Conservation (phyloP, 2,329 filamentous ascomycete species). For the Fusarium devonianum region DNA sequence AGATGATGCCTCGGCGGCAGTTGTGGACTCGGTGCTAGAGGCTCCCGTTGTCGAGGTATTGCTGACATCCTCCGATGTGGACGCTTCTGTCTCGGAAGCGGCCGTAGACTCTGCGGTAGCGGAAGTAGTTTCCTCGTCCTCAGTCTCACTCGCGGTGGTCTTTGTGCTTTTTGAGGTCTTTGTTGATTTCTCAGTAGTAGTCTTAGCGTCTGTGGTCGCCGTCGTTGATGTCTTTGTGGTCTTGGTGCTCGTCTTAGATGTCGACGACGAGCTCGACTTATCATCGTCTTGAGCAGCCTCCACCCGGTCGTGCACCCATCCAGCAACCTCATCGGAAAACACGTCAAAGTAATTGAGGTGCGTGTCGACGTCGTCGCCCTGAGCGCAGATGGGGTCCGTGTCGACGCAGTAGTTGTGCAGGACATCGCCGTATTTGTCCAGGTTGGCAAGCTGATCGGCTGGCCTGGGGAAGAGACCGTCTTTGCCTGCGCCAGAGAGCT, state of each 20-base stretch:
- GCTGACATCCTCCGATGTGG: too few relatives aligned
- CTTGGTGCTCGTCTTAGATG: not conserved
- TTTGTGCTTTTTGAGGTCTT: constrained; percentile 2
- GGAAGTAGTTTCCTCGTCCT: not conserved
- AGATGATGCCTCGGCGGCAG: not conserved
- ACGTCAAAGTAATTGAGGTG: constrained; percentile 51
- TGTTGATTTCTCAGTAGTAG: not conserved
- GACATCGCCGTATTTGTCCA: constrained; percentile 39
- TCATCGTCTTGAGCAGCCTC: not conserved
- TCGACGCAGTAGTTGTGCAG: constrained; percentile 47
- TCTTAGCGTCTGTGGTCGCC: not conserved
- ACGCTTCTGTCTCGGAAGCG: too few relatives aligned
- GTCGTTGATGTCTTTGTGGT: not conserved
- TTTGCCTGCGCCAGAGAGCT: constrained; percentile 37
- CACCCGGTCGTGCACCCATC: constrained; percentile 17
- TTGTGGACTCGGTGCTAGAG: not conserved
- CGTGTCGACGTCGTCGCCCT: constrained; percentile 42
- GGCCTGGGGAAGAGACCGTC: constrained; percentile 44
- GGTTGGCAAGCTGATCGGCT: constrained; percentile 39
- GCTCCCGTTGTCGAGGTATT: not conserved
- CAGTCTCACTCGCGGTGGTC: not conserved
- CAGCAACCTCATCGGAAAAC: constrained; percentile 35
- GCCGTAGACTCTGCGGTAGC: too few relatives aligned
- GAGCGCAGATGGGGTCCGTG: constrained; percentile 51
- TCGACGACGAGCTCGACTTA: not conserved